phyloP scores from a whole-genome alignment of 2,329 filamentous ascomycete genomes.

The Didymella sp. region DNA sequence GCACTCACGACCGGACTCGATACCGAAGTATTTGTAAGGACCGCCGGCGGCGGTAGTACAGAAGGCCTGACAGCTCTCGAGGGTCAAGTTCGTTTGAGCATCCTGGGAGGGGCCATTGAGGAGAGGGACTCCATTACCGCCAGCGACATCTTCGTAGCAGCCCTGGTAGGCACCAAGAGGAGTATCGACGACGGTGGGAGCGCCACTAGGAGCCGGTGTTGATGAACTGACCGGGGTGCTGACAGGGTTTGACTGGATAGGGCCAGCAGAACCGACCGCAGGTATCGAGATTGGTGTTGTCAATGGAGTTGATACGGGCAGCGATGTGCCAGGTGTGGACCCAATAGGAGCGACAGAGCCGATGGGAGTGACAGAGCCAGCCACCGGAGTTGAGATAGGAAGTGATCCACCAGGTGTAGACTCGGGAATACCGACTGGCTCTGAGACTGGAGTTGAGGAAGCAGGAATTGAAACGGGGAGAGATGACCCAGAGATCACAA shows the following conservation, averaged over 20 bases:
- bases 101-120: not conserved
- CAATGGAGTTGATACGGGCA: not conserved
- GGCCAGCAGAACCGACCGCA: not conserved
- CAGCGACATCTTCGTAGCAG: slow-evolving; percentile 1
- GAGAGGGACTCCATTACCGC: not conserved
- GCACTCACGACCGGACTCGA: slow-evolving; percentile 13
- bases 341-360: too few species aligned
- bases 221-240: not conserved
- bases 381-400: not conserved
- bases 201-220: not conserved
- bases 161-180: not conserved
- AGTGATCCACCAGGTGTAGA: not conserved
- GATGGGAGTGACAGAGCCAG: too few species aligned
- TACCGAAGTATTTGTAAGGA: slow-evolving; percentile 21
- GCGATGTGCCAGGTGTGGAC: too few species aligned
- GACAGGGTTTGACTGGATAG: not conserved
- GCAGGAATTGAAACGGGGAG: not conserved
- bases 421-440: not conserved
- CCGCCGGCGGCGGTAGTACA: slow-evolving; percentile 3
- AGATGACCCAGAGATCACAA: too few species aligned
- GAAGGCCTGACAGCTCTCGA: slow-evolving; percentile 6
- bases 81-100: not conserved
- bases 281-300: too few species aligned
- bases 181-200: not conserved
- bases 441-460: not conserved